A percentile compares a stretch with the other conserved stretches of the same genome.
phyloP scores from a whole-genome alignment of 169 alveolate genomes.

The Plasmodium vivax region DNA sequence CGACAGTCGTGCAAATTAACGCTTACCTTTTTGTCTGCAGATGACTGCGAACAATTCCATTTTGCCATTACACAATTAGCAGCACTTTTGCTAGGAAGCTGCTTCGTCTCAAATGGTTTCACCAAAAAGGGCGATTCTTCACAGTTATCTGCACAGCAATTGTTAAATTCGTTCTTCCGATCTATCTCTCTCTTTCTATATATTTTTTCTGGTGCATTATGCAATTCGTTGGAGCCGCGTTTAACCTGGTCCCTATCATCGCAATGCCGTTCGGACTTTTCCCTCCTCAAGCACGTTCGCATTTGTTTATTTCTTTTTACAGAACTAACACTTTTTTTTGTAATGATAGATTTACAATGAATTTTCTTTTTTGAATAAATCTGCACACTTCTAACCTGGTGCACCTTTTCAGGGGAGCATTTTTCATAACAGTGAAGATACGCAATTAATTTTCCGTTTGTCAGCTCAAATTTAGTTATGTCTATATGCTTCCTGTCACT shows the following conservation, averaged over 20 bases:
- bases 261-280: background rate
- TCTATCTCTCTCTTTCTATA: background rate
- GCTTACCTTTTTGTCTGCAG: slow-evolving; percentile 12
- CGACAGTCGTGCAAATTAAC: background rate
- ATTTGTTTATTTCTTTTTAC: slow-evolving; percentile 22
- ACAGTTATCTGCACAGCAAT: background rate
- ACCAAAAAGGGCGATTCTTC: background rate
- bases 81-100: background rate
- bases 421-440: slow-evolving; percentile 19
- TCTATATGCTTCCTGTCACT: background rate
- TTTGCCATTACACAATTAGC: background rate
- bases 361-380: slow-evolving; percentile 1
- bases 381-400: background rate
- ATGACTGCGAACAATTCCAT: slow-evolving; percentile 10
- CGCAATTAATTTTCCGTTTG: slow-evolving; percentile 11
- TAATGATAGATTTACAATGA: background rate
- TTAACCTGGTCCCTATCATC: background rate
- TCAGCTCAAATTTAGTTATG: slow-evolving; percentile 12
- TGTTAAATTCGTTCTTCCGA: background rate
- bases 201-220: background rate
- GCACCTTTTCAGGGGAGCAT: background rate
- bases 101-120: background rate
- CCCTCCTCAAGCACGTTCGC: background rate
- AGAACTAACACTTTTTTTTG: slow-evolving; percentile 5
- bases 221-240: slow-evolving; percentile 11